Base-by-base conservation (phyloP, 2,329 filamentous ascomycete genomes). In the Sporothrix pallida region DNA sequence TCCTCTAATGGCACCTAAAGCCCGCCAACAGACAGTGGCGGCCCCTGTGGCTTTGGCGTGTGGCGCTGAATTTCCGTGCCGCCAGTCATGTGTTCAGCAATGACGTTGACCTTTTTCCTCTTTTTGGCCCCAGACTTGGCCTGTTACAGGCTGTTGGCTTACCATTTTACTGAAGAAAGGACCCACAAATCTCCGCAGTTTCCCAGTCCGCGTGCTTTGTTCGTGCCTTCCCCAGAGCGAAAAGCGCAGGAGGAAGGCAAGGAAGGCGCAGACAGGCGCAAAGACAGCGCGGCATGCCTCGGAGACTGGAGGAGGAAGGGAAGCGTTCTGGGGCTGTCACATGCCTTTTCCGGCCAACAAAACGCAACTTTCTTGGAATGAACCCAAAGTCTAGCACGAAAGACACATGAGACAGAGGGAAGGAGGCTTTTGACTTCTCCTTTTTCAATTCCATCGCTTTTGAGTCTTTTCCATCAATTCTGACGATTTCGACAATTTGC, bases 281-380 rank as follows among this genome's bases (percentile, higher is more conserved):
- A 46, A 12, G 50, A 12, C 31, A 60, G 60, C 20, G 50, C 71
- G 58, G 62, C 63, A 60, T 69, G 44, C 75, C 75, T 76, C 75
- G 75, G 75, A 72, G 71, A 72, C 31, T 37, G 31, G 31, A 5
- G 5, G 31, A 37, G 31, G 31, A 37, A 37, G 7, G 7, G 31
- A 37, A 37, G 31, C 31, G 31, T 37, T 37, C 31, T 37, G 31
- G 72, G 52, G 71, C 48, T 58, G 72, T 76, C 75, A 76, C 75
- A 76, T 76, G 75, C 65, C 68, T 73, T 62, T 70, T 52, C 48
- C 54, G 46, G 48, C 26, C 67, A 69, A 37, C 48, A 50, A 37
- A 37, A 37, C 31, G 37, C 44, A 7, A 15, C 23, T 15, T 37
- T 46, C 62, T 50, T 69, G 67, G 46, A 54, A 52, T 69, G 65